Base-by-base conservation (phyloP, 495 filamentous ascomycete species). In the Hyaloscypha hepaticicola region DNA sequence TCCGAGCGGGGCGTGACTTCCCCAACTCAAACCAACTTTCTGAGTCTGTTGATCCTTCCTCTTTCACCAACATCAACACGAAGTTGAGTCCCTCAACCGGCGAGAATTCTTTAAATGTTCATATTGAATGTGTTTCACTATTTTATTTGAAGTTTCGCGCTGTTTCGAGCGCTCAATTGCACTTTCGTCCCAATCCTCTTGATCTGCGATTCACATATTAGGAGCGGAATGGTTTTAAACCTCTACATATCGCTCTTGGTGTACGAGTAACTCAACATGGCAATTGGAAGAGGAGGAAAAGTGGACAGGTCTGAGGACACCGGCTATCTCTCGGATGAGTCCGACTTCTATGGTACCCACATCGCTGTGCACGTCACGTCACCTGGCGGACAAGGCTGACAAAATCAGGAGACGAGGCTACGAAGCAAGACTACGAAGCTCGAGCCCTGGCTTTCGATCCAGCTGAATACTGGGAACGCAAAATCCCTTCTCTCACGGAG, bases 311-410 rank as follows among this genome's bases (percentile, higher is more conserved):
- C 4, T 12, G 55, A 69, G 33, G 56, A 58, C 0, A n/a, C 49
- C 1, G 58, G 38, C 1, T 71, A 69, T 48, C 28, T 88, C 60
- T 87, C 85, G n/a, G 87, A 87, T 48, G 86, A 90, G 34, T 90
- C 88, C 5, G 88, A 88, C 66, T 90, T 90, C 75, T 90, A 91
- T 65, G 88, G 88, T 85, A 76, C 63, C 51, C 41, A 65, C 16
- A 45, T 16, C 38, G 11, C n/a, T n/a, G 38, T 59, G 24, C 53
- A 31, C 45, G 50, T 58, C 66, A 66, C 19, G 52, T 48, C 53
- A 64, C 62, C 75, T 75, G 60, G 73, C 55, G 50, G 56, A 28
- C 27, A 50, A 41, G 22, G 31, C 63, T 71, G 50, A 64, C 58
- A 11, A 1, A 3, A 25, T 33, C 57, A 72, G 70, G 70, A 55